Base-by-base conservation (phyloP, 257 asterid species). In the Misopates orontium region DNA sequence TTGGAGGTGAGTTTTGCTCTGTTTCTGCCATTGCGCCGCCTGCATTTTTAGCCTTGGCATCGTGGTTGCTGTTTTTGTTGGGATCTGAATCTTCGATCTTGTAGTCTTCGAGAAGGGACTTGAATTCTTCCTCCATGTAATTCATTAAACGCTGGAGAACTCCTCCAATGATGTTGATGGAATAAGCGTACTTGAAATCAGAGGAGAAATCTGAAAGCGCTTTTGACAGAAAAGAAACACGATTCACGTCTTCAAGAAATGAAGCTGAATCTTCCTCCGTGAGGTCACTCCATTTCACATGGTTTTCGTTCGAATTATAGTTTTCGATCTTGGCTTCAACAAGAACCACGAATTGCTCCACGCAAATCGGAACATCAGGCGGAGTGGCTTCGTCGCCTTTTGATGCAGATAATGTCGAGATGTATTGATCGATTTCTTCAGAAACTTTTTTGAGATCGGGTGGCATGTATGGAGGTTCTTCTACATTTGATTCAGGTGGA, bases 71-170 rank as follows among this genome's bases (percentile, higher is more conserved):
- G 28, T 0, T 11, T n/a, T 24, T 59, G 64, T 64, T 18, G 31
- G 72, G 68, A 41, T 76, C 73, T 0, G 77, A 18, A 36, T 75
- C 74, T 0, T 49, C 68, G 55, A 63, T 49, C 56, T 64, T 80
- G 80, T 77, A 75, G 55, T 81, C 88, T 32, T 89, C 95, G 1
- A 87, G 77, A 11, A 87, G 67, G 4, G 71, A 57, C 61, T 72
- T 87, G 82, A 89, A 85, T 70, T 87, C 96, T 28, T 84, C 97
- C 77, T 87, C 98, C 63, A 87, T 4, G 67, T 89, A 84, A 5
- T 87, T 65, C 88, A 92, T 85, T 28, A 84, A 82, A 1, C 85
- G 93, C 58, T 89, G 94, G 21, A 83, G 82, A 63, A 87, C 84
- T 6, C 81, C 69, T 2, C 86, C 96, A 12, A 80, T 60, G 53